These are phyloP conservation scores for Buddleja alternifolia DNA, from an alignment of 257 asterid species.

Conservation along the genomic window DNA sequence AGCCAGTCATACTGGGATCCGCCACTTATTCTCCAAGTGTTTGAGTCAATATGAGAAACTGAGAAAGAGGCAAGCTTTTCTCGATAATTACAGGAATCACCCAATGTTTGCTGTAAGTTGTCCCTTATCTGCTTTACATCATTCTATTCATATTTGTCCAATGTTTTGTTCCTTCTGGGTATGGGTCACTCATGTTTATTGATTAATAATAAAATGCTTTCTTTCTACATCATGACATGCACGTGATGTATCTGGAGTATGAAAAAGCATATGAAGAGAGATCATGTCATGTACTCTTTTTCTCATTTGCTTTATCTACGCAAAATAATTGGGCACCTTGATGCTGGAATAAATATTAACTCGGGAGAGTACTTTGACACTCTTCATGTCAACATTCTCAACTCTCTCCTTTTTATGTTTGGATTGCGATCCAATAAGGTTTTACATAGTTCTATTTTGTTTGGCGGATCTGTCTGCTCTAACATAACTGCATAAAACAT, in stretches of 20 bases:
- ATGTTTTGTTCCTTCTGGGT: neutral
- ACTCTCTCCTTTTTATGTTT: no score
- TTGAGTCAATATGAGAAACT: conserved; percentile 96
- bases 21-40: conserved; percentile 94
- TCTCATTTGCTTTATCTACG: neutral
- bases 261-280: conserved; percentile 1
- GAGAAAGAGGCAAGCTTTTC: conserved; percentile 99
- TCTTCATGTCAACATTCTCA: no score
- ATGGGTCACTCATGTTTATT: neutral
- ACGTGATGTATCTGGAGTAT: neutral
- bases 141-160: neutral
- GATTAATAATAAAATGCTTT: neutral
- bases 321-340: neutral
- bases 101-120: conserved; percentile 96
- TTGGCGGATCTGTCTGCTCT: neutral
- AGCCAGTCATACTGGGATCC: conserved; percentile 99
- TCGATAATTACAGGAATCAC: conserved; percentile 89
- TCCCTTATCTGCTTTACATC: conserved; percentile 20
- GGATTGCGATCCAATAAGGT: neutral
- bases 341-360: neutral
- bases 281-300: neutral
- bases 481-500: conserved; percentile 22
- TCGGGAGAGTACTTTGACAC: neutral
- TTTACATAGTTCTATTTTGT: neutral
- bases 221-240: conserved; percentile 6